These are phyloP conservation scores for Globisporangium paroecandrum DNA, from an alignment of 352 stramenopile genomes.

Conservation along the genomic window DNA sequence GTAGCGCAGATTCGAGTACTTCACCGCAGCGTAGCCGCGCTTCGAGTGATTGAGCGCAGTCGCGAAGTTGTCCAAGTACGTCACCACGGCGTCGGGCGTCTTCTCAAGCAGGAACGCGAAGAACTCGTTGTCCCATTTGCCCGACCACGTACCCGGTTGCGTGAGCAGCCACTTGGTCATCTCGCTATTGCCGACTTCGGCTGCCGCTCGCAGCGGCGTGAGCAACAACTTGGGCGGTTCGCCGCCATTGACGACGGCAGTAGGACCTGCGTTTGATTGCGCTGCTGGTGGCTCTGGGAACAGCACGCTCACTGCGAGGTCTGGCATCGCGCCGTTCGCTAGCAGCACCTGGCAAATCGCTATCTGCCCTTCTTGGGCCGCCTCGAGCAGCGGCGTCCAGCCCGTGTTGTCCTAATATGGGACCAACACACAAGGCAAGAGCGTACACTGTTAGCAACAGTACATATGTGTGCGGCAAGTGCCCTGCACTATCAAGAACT, in stretches of 20 bases:
- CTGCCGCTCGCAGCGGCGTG: slow-evolving; percentile 43
- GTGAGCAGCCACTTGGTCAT: slow-evolving; percentile 48
- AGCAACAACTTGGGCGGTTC: slow-evolving; percentile 9
- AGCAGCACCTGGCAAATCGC: slow-evolving; percentile 43
- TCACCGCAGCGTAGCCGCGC: slow-evolving; percentile 39
- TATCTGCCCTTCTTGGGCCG: slow-evolving; percentile 53
- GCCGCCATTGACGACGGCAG: slow-evolving; percentile 1
- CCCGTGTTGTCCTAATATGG: slow-evolving; percentile 30
- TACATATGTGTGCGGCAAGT: background rate
- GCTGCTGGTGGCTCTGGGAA: background rate
- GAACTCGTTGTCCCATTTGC: slow-evolving; percentile 40
- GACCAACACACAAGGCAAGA: background rate
- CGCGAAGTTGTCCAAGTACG: slow-evolving; percentile 58
- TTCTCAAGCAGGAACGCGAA: slow-evolving; percentile 56
- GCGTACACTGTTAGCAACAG: background rate
- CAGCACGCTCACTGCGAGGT: slow-evolving; percentile 23
- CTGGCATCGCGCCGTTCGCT: slow-evolving; percentile 32
- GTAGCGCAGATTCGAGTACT: slow-evolving; percentile 40
- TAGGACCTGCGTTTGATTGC: background rate
- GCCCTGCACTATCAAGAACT: background rate
- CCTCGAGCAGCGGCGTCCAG: slow-evolving; percentile 63
- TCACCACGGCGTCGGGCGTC: slow-evolving; percentile 28
- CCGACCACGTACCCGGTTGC: slow-evolving; percentile 35
- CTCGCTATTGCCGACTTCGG: slow-evolving; percentile 55
- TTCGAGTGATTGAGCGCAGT: slow-evolving; percentile 44